phyloP scores from a whole-genome alignment of 495 filamentous ascomycete genomes.

The Lepraria neglecta region DNA sequence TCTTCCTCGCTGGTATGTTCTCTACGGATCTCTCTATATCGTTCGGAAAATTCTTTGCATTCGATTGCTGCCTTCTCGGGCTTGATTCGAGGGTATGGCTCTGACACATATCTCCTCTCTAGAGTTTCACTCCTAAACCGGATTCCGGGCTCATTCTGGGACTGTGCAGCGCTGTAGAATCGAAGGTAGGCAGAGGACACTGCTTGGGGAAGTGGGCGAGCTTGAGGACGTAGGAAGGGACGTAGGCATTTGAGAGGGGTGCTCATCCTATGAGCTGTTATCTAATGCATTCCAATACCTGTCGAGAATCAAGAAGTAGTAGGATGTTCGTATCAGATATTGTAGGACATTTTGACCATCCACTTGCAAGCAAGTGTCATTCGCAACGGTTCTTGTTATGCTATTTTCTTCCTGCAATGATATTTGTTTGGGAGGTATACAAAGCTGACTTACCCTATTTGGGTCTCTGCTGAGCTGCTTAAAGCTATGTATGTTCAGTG shows the following conservation, averaged over 20 bases:
- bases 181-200: conserved; percentile 37
- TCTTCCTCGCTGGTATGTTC: conserved; percentile 30
- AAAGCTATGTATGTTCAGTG: neutral
- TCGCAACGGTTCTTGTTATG: conserved; percentile 87
- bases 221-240: neutral
- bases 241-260: neutral
- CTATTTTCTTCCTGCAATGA: conserved; percentile 47
- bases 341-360: conserved; percentile 43
- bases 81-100: conserved; percentile 45
- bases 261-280: conserved; percentile 4
- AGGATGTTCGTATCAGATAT: conserved; percentile 11
- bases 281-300: neutral
- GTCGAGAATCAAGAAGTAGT: neutral
- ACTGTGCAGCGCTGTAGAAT: conserved; percentile 38
- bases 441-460: conserved; percentile 10
- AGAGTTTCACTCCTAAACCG: neutral
- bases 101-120: neutral
- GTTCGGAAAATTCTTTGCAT: conserved; percentile 24
- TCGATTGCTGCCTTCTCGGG: conserved; percentile 23
- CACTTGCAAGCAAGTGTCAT: conserved; percentile 59
- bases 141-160: conserved; percentile 7
- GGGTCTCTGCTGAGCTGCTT: neutral
- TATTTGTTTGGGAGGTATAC: neutral
- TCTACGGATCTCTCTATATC: conserved; percentile 29
- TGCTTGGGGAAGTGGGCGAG: conserved; percentile 2